These are phyloP conservation scores for Polytrichum formosum DNA, from an alignment of 225 moss, liverwort and hornwort species.

Conservation along the genomic window DNA sequence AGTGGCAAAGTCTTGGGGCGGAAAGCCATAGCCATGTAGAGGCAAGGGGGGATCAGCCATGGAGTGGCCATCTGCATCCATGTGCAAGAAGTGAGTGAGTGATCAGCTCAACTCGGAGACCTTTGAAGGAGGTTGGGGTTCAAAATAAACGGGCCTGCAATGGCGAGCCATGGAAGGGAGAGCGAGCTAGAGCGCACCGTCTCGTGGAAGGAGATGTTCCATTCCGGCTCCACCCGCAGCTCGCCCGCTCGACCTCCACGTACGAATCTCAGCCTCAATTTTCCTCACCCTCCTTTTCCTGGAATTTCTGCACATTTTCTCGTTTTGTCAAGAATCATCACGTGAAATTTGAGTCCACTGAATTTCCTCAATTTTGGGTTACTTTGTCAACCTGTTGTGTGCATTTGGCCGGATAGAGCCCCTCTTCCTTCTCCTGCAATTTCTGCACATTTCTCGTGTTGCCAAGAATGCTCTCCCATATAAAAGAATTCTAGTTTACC, in stretches of 20 bases:
- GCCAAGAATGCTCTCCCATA: too few species aligned
- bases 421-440: not conserved
- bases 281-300: not conserved
- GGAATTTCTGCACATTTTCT: not conserved
- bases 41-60: too few species aligned
- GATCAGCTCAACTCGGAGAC: too few species aligned
- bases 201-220: constrained; percentile 65
- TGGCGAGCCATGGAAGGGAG: constrained; percentile 1
- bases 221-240: constrained; percentile 33
- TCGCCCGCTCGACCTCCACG: constrained; percentile 45
- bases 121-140: too few species aligned
- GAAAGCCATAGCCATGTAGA: too few species aligned
- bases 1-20: too few species aligned
- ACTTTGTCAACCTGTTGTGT: not conserved
- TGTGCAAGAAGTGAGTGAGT: too few species aligned
- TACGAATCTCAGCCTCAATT: constrained; percentile 4
- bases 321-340: not conserved
- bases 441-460: not conserved
- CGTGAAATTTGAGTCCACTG: too few species aligned
- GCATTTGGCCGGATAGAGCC: not conserved
- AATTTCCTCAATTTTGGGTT: not conserved
- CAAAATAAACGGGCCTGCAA: too few species aligned
- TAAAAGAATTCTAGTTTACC: too few species aligned
- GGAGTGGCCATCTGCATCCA: too few species aligned
- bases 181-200: constrained; percentile 39